Evolutionary conservation across 176 grass and related monocot species (phyloP), one percentile per base, ranked within the genome.

Genomic region (Oryza officinalis): DNA sequence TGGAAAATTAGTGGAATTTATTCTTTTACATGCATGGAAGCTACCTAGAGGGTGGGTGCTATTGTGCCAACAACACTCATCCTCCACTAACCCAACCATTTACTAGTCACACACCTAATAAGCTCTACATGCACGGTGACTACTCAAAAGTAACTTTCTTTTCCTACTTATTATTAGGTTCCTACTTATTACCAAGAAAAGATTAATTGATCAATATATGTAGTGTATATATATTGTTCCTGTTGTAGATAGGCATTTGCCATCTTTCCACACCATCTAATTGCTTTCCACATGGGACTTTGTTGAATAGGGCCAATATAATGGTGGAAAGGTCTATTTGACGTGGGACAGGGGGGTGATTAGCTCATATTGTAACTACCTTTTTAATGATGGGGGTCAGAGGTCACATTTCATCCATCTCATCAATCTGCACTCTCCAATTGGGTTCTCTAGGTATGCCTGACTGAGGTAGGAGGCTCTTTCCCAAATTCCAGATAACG

Each of bases 271-370:
- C 63, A 87, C 71, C 85, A 75, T 67, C 50, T 26, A 44, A 14
- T 69, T 81, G 63, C 85, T 81, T 81, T 87, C 70, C 78, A 81
- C 78, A 87, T 87, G 63, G 60, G 52, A 61, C 71, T 75, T 77
- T 75, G 45, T 61, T 45, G 26, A 61, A 57, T 57, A 57, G 6
- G 63, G 35, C 71, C 44, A 75, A 65, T 81, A 8, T 8, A 38
- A 8, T 35, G 40, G 5, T 38, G 40, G 32, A 81, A 81, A 81
- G 71, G 61, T 76, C 35, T 45, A 14, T 27, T 20, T 76, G 77
- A 86, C 67, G 72, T 75, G 71, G 71, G 46, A 57, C 65, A 70
- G 4, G 69, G 50, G 52, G 30, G 32, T 84, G 72, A 74, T 74
- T 80, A 74, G 69, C 14, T 66, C 31, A 67, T 32, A 59, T 44